Evolutionary conservation across 2,329 filamentous ascomycete genomes (phyloP).

Genomic region (Cercospora berteroae): DNA sequence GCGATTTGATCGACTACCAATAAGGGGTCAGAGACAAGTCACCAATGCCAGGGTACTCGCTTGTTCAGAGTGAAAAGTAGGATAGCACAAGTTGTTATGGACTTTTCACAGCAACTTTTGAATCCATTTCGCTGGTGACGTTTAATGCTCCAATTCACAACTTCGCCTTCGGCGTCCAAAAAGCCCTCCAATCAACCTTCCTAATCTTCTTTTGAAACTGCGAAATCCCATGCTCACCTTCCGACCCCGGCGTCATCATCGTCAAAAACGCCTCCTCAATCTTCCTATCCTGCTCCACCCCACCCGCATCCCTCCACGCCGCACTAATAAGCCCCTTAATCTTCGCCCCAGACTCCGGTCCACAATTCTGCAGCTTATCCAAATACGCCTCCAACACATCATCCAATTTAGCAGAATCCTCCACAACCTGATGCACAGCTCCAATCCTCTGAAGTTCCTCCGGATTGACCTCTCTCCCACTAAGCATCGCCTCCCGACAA

Average conservation of each 20-base stretch:
- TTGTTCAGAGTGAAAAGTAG: background rate
- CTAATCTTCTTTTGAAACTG: background rate
- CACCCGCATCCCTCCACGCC: background rate
- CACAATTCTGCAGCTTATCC: background rate
- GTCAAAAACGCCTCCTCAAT: background rate
- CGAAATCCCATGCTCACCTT: background rate
- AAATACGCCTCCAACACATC: background rate
- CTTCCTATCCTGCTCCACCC: background rate
- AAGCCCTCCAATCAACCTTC: background rate
- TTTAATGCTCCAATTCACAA: background rate
- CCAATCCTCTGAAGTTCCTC: background rate
- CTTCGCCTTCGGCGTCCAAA: background rate
- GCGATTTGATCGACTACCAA: background rate
- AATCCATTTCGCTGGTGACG: background rate
- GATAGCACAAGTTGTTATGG: background rate
- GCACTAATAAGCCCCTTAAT: background rate
- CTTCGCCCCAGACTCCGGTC: background rate
- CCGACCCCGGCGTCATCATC: background rate
- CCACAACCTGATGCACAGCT: background rate
- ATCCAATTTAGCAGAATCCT: background rate
- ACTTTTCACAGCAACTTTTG: background rate
- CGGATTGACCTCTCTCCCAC: background rate
- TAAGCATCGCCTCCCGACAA: background rate
- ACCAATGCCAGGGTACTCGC: background rate
- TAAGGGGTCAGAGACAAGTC: background rate